phyloP scores from a whole-genome alignment of 192 early-diverging fungal genomes.

The Phlyctochytrium arcticum region DNA sequence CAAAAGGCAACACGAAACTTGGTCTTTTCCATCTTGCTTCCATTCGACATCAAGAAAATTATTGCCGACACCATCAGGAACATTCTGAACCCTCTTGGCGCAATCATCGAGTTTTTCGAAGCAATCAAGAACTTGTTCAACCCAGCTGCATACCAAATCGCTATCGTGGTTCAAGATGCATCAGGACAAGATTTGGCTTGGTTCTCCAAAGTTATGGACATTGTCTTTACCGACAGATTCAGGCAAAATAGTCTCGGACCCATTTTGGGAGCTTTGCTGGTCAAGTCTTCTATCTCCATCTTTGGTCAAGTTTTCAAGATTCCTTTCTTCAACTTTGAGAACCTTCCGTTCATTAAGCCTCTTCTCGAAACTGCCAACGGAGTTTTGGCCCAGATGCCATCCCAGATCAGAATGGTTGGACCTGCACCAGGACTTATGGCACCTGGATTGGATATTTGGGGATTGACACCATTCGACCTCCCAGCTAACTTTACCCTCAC shows the following conservation, averaged over 20 bases:
- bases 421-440: not conserved
- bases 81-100: slow-evolving; percentile 14
- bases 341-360: slow-evolving; percentile 20
- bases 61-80: not conserved
- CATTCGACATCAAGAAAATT: not conserved
- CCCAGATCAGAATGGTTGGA: not conserved
- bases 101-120: slow-evolving; percentile 13
- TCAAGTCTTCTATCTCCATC: not conserved
- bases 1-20: slow-evolving; percentile 19
- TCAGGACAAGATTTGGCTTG: slow-evolving; percentile 1
- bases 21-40: slow-evolving; percentile 6
- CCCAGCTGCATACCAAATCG: not conserved
- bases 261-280: slow-evolving; percentile 15
- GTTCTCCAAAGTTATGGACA: not conserved
- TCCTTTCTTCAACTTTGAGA: slow-evolving; percentile 16
- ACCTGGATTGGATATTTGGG: not conserved
- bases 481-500: slow-evolving; percentile 11
- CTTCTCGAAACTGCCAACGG: not conserved
- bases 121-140: slow-evolving; percentile 3
- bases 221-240: slow-evolving; percentile 17
- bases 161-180: not conserved
- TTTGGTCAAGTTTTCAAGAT: slow-evolving; percentile 13
- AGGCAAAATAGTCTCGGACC: slow-evolving; percentile 1
- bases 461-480: not conserved
- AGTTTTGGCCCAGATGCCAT: not conserved